phyloP scores from a whole-genome alignment of 2,329 filamentous ascomycete genomes.

The Stachybotrys elegans region DNA sequence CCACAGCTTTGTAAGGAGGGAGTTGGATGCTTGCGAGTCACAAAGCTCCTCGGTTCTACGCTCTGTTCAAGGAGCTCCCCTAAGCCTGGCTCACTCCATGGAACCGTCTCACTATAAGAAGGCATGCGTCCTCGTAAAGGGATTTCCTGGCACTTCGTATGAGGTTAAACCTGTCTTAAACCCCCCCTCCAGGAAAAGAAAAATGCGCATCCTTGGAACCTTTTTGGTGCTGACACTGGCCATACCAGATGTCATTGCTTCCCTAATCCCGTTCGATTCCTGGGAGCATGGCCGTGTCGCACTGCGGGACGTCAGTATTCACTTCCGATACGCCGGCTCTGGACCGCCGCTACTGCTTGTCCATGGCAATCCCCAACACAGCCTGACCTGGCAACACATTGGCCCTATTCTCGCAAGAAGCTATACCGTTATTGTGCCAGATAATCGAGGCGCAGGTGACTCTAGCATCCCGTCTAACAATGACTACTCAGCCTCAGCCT shows the following conservation, averaged over 20 bases:
- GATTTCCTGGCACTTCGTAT: no score
- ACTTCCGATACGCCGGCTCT: constrained; percentile 34
- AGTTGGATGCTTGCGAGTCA: no score
- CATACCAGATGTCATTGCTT: no score
- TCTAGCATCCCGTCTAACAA: constrained; percentile 30
- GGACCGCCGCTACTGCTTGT: constrained; percentile 34
- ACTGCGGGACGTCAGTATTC: constrained; percentile 32
- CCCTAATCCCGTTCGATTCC: constrained; percentile 26
- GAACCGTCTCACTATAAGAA: no score
- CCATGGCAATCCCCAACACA: constrained; percentile 35
- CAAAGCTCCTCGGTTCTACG: no score
- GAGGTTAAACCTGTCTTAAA: accelerated
- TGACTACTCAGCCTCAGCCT: constrained; percentile 34
- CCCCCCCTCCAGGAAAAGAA: no score
- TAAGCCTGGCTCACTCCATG: no score
- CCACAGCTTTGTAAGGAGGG: no score
- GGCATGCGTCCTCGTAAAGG: no score
- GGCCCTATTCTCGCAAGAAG: constrained; percentile 34
- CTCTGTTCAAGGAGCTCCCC: no score
- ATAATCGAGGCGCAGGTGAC: constrained; percentile 35
- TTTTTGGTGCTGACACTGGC: no score
- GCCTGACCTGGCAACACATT: constrained; percentile 31
- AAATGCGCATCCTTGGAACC: no score
- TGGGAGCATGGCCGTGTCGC: constrained; percentile 31
- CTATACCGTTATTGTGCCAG: constrained; percentile 37